phyloP scores from a whole-genome alignment of 2,329 filamentous ascomycete genomes.

The Alternaria metachromatica region DNA sequence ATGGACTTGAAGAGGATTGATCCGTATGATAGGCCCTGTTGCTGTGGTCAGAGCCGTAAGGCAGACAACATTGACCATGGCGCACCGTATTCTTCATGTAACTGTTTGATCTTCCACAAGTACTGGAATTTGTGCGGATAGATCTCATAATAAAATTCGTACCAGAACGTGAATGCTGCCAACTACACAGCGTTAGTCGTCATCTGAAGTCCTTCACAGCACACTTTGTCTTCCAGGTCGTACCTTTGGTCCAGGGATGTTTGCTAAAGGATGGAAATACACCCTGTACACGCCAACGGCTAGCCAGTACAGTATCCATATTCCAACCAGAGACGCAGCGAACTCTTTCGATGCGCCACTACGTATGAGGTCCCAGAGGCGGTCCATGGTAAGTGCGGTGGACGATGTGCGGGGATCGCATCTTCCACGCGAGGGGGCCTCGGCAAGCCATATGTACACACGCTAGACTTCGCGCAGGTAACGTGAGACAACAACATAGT shows the following conservation, averaged over 20 bases:
- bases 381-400: background rate
- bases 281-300: background rate
- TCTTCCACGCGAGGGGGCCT: background rate
- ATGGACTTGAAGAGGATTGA: constrained; percentile 23
- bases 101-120: constrained; percentile 31
- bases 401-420: background rate
- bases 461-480: background rate
- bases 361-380: background rate
- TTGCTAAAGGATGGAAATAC: background rate
- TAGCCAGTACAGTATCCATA: background rate
- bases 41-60: background rate
- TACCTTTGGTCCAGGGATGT: background rate
- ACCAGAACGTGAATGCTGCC: constrained; percentile 16
- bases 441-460: background rate
- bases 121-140: constrained; percentile 26
- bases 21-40: constrained; percentile 15
- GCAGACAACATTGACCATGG: rapidly evolving
- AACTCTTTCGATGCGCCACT: background rate
- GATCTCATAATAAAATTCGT: constrained; percentile 42
- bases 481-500: background rate
- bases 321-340: background rate
- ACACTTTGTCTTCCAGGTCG: background rate
- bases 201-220: rapidly evolving
- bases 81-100: constrained; percentile 32
- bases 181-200: background rate